Evolutionary conservation across 371 early-diverging fungal species (phyloP).

Genomic region (Mucor ambiguus): DNA sequence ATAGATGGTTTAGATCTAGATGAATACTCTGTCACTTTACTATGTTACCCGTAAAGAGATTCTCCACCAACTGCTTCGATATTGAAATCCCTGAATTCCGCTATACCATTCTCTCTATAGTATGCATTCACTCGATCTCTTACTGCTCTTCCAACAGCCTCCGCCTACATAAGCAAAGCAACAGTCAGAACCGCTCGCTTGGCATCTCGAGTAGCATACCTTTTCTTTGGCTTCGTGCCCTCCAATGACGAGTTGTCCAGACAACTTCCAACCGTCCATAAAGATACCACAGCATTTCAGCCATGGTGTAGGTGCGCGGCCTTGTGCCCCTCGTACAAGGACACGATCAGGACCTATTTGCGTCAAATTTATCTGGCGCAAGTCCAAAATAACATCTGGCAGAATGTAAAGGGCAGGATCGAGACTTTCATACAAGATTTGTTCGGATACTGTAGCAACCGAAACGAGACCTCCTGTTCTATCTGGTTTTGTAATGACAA

Average conservation of each 20-base stretch:
- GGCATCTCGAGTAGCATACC: slow-evolving; percentile 14
- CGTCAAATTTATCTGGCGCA: slow-evolving; percentile 56
- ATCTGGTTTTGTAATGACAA: slow-evolving; percentile 63
- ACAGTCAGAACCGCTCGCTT: not conserved
- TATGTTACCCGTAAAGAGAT: slow-evolving; percentile 61
- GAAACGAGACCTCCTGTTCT: slow-evolving; percentile 69
- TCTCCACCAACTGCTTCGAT: slow-evolving; percentile 70
- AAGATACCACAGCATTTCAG: slow-evolving; percentile 58
- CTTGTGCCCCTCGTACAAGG: slow-evolving; percentile 63
- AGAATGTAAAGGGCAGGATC: slow-evolving; percentile 67
- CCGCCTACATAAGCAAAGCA: slow-evolving; percentile 18
- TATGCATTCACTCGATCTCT: slow-evolving; percentile 49
- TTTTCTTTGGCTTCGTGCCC: slow-evolving; percentile 67
- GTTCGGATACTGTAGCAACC: slow-evolving; percentile 63
- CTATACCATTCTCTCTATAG: slow-evolving; percentile 49
- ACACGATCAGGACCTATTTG: slow-evolving; percentile 64
- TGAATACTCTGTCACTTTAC: not conserved
- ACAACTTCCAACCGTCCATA: slow-evolving; percentile 65
- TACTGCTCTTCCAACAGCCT: slow-evolving; percentile 66
- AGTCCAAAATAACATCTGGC: slow-evolving; percentile 58
- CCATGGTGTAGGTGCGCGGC: slow-evolving; percentile 60
- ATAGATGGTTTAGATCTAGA: not conserved
- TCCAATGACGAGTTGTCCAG: slow-evolving; percentile 64
- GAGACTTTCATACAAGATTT: slow-evolving; percentile 70
- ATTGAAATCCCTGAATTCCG: slow-evolving; percentile 53